These are phyloP conservation scores for Pestalotiopsis fici DNA, from an alignment of 2,329 filamentous ascomycete species.

Conservation along the genomic window DNA sequence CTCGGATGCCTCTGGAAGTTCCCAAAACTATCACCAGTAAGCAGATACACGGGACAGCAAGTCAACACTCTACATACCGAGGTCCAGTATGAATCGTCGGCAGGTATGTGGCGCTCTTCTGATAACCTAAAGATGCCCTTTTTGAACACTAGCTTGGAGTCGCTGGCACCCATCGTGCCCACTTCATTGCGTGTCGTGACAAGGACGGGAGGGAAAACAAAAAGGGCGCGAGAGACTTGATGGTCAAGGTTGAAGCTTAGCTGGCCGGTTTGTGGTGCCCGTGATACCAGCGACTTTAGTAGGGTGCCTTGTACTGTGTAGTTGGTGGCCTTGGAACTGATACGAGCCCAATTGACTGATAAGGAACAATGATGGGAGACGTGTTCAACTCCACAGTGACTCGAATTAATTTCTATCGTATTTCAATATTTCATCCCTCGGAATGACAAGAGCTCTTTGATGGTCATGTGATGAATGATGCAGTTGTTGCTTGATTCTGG, in stretches of 20 bases:
- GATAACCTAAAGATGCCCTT: slow-evolving; percentile 96
- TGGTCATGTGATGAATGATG: neutral
- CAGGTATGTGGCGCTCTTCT: slow-evolving; percentile 84
- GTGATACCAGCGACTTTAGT: neutral
- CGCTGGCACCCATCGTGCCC: slow-evolving; percentile 84
- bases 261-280: neutral
- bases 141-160: slow-evolving; percentile 98
- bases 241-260: neutral
- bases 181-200: slow-evolving; percentile 21
- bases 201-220: neutral
- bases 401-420: neutral
- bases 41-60: slow-evolving; percentile 13
- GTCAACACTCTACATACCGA: slow-evolving; percentile 60
- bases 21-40: slow-evolving; percentile 74
- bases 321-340: neutral
- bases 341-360: neutral
- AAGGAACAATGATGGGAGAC: neutral
- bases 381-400: neutral
- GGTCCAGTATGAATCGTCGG: slow-evolving; percentile 90
- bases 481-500: neutral
- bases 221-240: neutral
- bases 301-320: neutral
- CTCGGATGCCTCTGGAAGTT: slow-evolving; percentile 91
- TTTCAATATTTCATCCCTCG: neutral
- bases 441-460: neutral